Evolutionary conservation across 2,329 filamentous ascomycete species (phyloP).

Genomic region (Aureobasidium zeae): DNA sequence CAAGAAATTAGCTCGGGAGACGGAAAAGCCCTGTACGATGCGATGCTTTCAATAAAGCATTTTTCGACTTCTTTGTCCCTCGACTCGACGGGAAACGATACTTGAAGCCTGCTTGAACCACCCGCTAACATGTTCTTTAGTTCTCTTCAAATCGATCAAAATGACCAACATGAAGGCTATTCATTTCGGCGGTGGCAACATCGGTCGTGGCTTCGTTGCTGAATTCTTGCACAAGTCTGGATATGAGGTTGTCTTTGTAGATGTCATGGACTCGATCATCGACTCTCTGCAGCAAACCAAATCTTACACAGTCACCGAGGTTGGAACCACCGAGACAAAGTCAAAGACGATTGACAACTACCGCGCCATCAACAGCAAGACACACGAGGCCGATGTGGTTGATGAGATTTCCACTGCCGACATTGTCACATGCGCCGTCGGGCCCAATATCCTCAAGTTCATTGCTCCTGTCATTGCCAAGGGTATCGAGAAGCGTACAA

Average conservation of each 20-base stretch:
- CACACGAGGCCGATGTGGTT: constrained; percentile 69
- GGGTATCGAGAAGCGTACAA: constrained; percentile 69
- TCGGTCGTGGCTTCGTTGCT: constrained; percentile 63
- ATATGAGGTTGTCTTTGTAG: constrained; percentile 92
- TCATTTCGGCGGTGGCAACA: constrained; percentile 47
- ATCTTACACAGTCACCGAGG: constrained; percentile 87
- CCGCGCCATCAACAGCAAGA: constrained; percentile 90
- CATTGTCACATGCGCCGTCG: constrained; percentile 91
- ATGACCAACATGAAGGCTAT: constrained; percentile 39
- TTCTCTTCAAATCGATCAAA: constrained; percentile 1
- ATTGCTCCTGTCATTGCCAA: constrained; percentile 93
- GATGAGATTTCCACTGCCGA: constrained; percentile 81
- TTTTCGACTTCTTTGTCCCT: constrained; percentile 11
- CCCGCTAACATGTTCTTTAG: not conserved
- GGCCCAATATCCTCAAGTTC: constrained; percentile 91
- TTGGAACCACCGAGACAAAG: constrained; percentile 72
- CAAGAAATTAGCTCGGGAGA: no score
- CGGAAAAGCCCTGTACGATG: no score
- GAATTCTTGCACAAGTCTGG: constrained; percentile 91
- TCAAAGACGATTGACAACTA: constrained; percentile 87
- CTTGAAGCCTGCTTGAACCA: not conserved
- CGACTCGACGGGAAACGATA: not conserved
- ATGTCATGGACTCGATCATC: constrained; percentile 81
- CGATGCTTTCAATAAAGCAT: not conserved
- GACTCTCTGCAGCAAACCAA: constrained; percentile 63